These are phyloP conservation scores for Helichrysum umbraculigerum DNA, from an alignment of 129 eudicot genomes.

Conservation along the genomic window DNA sequence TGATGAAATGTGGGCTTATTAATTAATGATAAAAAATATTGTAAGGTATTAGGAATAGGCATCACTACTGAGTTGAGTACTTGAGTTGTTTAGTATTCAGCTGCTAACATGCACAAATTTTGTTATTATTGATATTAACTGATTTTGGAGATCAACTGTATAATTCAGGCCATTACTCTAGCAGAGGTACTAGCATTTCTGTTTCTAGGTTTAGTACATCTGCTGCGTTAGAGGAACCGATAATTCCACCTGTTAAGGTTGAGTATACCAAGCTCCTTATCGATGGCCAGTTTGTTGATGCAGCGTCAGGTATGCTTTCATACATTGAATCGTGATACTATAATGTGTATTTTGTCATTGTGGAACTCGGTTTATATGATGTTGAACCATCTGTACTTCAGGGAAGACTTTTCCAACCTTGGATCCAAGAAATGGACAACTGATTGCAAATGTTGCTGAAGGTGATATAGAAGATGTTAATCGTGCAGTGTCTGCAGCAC, in stretches of 20 bases:
- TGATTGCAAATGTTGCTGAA: slow-evolving; percentile 84
- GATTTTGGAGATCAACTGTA: slow-evolving; percentile 20
- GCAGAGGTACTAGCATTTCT: slow-evolving; percentile 39
- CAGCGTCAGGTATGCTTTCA: slow-evolving; percentile 66
- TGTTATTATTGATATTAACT: not conserved
- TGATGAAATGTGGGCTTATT: not conserved
- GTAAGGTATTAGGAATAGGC: no score
- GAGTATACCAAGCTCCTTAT: slow-evolving; percentile 72
- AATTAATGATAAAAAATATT: no score
- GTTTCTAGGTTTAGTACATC: slow-evolving; percentile 59
- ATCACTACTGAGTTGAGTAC: no score
- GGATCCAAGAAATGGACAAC: slow-evolving; percentile 81
- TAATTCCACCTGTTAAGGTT: slow-evolving; percentile 60
- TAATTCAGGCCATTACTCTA: slow-evolving; percentile 49
- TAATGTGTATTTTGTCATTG: not conserved
- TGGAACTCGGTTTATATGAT: not conserved
- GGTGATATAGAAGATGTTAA: slow-evolving; percentile 74
- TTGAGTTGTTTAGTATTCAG: no score
- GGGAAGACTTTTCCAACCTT: slow-evolving; percentile 90
- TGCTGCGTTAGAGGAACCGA: slow-evolving; percentile 66
- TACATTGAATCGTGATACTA: not conserved
- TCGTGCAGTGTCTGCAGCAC: slow-evolving; percentile 88
- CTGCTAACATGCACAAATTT: not conserved
- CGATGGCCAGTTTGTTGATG: slow-evolving; percentile 80
- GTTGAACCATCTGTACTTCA: slow-evolving; percentile 25